These are phyloP conservation scores for Xerocomus cyaneibrunnescens DNA, from an alignment of 1,284 basidiomycete species.

Conservation along the genomic window DNA sequence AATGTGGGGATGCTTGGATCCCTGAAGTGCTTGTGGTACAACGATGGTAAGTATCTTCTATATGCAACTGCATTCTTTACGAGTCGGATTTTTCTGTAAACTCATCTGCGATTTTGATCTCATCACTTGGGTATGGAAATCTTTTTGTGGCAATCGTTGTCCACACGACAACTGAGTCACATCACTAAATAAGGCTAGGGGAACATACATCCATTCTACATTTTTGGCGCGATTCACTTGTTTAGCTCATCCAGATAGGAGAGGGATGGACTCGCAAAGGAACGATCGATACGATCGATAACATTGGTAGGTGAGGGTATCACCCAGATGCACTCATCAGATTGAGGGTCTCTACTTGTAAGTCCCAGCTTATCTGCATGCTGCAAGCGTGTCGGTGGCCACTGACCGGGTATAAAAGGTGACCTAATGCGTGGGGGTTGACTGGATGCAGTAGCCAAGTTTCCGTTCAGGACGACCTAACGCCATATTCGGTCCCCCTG, in stretches of 20 bases:
- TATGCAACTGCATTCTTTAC: neutral
- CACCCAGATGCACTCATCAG: too few species aligned
- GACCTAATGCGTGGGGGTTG: neutral
- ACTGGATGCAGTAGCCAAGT: neutral
- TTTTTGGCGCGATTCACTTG: too few species aligned
- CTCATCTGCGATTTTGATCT: neutral
- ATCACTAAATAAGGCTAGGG: too few species aligned
- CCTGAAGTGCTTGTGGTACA: neutral
- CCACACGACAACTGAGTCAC: neutral
- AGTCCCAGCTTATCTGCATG: too few species aligned
- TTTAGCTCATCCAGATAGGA: too few species aligned
- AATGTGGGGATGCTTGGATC: neutral
- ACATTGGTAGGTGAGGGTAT: too few species aligned
- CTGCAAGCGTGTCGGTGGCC: too few species aligned
- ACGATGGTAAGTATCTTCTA: neutral
- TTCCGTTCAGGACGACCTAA: neutral
- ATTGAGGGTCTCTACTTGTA: too few species aligned
- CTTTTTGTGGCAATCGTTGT: neutral
- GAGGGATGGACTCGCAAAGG: too few species aligned
- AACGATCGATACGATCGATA: too few species aligned
- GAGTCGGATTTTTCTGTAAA: neutral
- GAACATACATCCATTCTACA: too few species aligned
- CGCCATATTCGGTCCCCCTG: neutral
- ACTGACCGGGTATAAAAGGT: neutral
- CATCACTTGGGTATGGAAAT: neutral